phyloP scores from a whole-genome alignment of 805 yeast species.

The Candida patagonica region DNA sequence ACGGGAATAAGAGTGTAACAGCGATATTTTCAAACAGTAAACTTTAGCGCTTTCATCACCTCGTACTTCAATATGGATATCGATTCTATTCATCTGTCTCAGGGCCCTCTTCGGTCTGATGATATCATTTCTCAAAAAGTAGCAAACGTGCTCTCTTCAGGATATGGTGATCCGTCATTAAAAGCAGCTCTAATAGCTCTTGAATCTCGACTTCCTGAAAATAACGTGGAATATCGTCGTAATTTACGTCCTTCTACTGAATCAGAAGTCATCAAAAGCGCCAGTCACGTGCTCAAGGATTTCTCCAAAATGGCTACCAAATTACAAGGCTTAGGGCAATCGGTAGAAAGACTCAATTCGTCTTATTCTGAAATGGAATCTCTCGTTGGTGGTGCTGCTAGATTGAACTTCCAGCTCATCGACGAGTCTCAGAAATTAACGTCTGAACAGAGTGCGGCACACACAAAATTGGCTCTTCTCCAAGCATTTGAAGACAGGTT shows the following conservation, averaged over 20 bases:
- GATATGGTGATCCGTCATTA: slow-evolving; percentile 26
- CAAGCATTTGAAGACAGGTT: slow-evolving; percentile 43
- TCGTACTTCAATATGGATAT: too few species aligned
- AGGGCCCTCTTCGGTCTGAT: slow-evolving; percentile 6
- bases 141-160: slow-evolving; percentile 22
- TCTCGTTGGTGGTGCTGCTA: slow-evolving; percentile 15
- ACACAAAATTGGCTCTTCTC: slow-evolving; percentile 21
- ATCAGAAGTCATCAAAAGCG: slow-evolving; percentile 26
- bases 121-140: slow-evolving; percentile 19
- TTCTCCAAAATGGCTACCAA: slow-evolving; percentile 26
- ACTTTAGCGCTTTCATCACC: too few species aligned
- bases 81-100: too few species aligned
- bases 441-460: slow-evolving; percentile 16
- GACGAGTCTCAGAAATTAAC: slow-evolving; percentile 22
- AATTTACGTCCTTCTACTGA: slow-evolving; percentile 27
- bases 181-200: slow-evolving; percentile 25
- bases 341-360: slow-evolving; percentile 15
- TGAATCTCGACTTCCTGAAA: slow-evolving; percentile 22
- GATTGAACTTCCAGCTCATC: slow-evolving; percentile 21
- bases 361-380: slow-evolving; percentile 18
- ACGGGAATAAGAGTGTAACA: too few species aligned
- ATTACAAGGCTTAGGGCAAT: slow-evolving; percentile 18
- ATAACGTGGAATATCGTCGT: slow-evolving; percentile 27
- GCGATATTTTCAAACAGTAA: too few species aligned
- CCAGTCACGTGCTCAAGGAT: slow-evolving; percentile 25